Evolutionary conservation across 768 basidiomycete genomes (phyloP).

Genomic region (Tulasnella sp.): DNA sequence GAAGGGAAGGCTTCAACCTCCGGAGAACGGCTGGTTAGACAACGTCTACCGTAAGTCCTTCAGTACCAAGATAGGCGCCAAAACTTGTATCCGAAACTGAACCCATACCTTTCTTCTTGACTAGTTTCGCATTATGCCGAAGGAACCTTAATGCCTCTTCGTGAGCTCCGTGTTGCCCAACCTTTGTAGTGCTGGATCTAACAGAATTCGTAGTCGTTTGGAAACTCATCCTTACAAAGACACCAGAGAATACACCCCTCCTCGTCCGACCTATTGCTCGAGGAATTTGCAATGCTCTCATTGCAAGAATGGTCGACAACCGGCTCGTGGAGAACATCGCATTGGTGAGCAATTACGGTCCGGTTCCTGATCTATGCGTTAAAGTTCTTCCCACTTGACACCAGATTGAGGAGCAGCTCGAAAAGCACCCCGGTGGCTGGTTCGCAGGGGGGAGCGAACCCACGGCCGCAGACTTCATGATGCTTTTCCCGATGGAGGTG

Average conservation of each 20-base stretch:
- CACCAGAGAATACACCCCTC: constrained; percentile 34
- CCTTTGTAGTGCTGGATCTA: not conserved
- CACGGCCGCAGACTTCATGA: constrained; percentile 54
- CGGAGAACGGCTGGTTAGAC: constrained; percentile 35
- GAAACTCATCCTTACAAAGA: constrained; percentile 37
- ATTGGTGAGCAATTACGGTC: constrained; percentile 38
- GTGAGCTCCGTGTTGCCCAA: constrained; percentile 4
- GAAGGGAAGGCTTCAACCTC: constrained; percentile 37
- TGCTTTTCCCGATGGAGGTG: constrained; percentile 49
- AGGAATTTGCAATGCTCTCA: constrained; percentile 32
- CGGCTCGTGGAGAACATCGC: constrained; percentile 41
- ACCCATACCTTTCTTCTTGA: not conserved
- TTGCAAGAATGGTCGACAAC: constrained; percentile 40
- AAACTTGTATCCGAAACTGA: not conserved
- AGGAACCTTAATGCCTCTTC: constrained; percentile 39
- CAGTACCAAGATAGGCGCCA: not conserved
- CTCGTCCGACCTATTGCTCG: constrained; percentile 35
- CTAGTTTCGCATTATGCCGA: constrained; percentile 40
- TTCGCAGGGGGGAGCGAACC: constrained; percentile 49
- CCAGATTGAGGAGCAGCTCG: constrained; percentile 50
- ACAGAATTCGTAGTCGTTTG: constrained; percentile 30
- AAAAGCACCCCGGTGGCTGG: constrained; percentile 42
- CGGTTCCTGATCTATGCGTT: too few relatives aligned
- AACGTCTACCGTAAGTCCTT: constrained; percentile 36
- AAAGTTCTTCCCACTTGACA: too few relatives aligned